These are phyloP conservation scores for Penicillium ochrochloron DNA, from an alignment of 495 filamentous ascomycete genomes.

Conservation along the genomic window DNA sequence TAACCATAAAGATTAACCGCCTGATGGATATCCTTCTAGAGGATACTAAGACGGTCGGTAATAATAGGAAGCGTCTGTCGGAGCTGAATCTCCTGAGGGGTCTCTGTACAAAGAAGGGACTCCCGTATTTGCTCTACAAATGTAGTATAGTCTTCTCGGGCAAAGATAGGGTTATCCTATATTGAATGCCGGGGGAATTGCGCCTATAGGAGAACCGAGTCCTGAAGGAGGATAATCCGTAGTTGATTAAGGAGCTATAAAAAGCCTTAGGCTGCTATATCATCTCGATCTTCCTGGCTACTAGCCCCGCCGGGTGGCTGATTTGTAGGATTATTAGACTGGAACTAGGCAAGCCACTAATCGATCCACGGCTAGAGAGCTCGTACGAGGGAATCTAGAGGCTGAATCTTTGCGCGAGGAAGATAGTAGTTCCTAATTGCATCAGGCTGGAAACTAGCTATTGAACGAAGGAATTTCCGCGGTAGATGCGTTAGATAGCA, in stretches of 20 bases:
- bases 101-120: neutral
- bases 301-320: too few relatives aligned
- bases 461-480: conserved; percentile 1
- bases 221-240: neutral
- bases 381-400: neutral
- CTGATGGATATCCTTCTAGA: neutral
- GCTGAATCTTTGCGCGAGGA: neutral
- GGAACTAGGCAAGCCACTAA: neutral
- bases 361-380: neutral
- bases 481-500: neutral
- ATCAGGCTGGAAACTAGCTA: neutral
- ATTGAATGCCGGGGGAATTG: neutral
- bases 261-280: neutral
- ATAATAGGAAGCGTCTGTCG: neutral
- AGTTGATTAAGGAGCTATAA: neutral
- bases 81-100: neutral
- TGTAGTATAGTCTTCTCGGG: neutral
- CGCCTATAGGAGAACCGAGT: conserved; percentile 2
- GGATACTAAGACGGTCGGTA: neutral
- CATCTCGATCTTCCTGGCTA: too few relatives aligned
- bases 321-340: neutral
- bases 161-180: neutral
- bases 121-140: neutral
- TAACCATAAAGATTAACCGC: neutral
- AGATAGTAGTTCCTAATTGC: neutral